phyloP scores from a whole-genome alignment of 306 rosid species.

The Mimosa pudica region DNA sequence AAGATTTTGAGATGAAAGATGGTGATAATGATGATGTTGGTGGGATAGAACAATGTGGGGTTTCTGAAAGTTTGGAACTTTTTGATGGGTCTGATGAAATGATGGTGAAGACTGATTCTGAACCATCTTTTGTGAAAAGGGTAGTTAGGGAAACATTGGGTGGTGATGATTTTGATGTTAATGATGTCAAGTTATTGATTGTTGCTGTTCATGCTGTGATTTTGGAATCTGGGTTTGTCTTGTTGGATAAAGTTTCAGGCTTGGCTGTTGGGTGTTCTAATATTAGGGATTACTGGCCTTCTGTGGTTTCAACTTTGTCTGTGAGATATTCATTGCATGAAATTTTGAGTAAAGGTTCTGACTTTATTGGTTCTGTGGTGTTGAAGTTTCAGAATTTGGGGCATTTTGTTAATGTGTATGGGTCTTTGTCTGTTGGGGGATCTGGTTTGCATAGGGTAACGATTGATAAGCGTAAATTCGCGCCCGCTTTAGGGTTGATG shows the following conservation, averaged over 20 bases:
- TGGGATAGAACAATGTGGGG: background rate
- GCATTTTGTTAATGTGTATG: constrained; percentile 58
- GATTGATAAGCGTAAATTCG: constrained; percentile 55
- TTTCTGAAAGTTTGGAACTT: constrained; percentile 36
- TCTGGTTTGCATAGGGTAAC: constrained; percentile 43
- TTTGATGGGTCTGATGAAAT: constrained; percentile 45
- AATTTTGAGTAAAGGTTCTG: constrained; percentile 37
- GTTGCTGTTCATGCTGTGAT: constrained; percentile 65
- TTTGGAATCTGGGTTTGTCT: constrained; percentile 74
- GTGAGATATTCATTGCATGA: constrained; percentile 67
- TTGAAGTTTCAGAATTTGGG: constrained; percentile 71
- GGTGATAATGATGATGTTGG: background rate
- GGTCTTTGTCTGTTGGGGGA: constrained; percentile 50
- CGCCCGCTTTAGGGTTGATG: constrained; percentile 39
- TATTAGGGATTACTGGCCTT: constrained; percentile 49
- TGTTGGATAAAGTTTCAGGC: constrained; percentile 45
- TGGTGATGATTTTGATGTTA: constrained; percentile 41
- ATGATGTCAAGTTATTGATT: constrained; percentile 50
- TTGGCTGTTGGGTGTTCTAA: constrained; percentile 29
- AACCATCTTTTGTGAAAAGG: constrained; percentile 54
- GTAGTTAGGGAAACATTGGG: constrained; percentile 52
- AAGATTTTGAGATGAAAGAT: background rate
- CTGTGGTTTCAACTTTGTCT: constrained; percentile 44
- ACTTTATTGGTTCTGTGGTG: constrained; percentile 36
- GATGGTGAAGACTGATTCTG: constrained; percentile 36